Conservation (phyloP, 2,329 filamentous ascomycete species). For the Alternaria arbusti region DNA sequence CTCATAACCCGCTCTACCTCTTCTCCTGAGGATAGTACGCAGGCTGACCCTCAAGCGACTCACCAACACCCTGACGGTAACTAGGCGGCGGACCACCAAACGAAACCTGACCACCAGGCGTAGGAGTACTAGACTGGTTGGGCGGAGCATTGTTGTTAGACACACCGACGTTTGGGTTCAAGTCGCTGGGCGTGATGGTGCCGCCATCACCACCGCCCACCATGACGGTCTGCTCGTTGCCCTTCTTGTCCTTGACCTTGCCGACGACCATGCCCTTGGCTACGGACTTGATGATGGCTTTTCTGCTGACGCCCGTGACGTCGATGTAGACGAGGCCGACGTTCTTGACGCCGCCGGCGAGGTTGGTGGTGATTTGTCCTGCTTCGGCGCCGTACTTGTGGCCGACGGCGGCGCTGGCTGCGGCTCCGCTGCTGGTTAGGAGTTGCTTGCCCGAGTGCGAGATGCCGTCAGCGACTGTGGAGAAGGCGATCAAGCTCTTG, state of each 20-base stretch:
- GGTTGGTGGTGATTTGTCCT: constrained; percentile 73
- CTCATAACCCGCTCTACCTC: constrained; percentile 31
- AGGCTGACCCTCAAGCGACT: constrained; percentile 45
- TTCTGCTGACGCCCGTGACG: constrained; percentile 86
- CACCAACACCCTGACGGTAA: constrained; percentile 44
- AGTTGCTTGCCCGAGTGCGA: constrained; percentile 84
- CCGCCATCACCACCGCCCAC: constrained; percentile 71
- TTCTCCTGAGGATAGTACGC: constrained; percentile 46
- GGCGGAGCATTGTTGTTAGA: constrained; percentile 39
- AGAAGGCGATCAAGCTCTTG: constrained; percentile 95
- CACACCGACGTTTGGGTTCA: constrained; percentile 36
- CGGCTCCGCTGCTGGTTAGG: constrained; percentile 73
- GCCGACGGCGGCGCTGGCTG: constrained; percentile 85
- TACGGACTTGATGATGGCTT: constrained; percentile 90
- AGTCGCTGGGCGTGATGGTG: constrained; percentile 48
- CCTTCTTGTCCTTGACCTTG: constrained; percentile 75
- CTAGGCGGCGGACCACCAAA: constrained; percentile 46
- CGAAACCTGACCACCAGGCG: constrained; percentile 39
- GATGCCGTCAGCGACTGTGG: constrained; percentile 90
- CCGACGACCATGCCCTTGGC: constrained; percentile 94
- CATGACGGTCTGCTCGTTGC: constrained; percentile 68
- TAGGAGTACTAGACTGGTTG: constrained; percentile 26
- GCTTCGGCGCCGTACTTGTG: constrained; percentile 90
- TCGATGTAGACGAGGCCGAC: constrained; percentile 98
- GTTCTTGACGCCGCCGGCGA: constrained; percentile 91